A percentile compares a stretch with the other conserved stretches of the same genome.
Conservation (phyloP, 2,329 filamentous ascomycete species). For the Orbilia quercus region DNA sequence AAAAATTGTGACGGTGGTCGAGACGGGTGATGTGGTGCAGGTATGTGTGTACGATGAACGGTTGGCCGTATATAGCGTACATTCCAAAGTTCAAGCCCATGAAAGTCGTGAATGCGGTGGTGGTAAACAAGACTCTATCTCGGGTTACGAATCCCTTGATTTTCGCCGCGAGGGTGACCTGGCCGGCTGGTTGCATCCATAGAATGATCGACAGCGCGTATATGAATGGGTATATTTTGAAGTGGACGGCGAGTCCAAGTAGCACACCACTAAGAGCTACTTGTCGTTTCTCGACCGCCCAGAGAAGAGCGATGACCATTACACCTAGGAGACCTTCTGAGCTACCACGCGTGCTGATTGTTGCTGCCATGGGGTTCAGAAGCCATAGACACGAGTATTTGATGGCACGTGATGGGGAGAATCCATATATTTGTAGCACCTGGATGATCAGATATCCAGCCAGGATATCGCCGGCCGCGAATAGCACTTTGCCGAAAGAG, state of each 20-base stretch:
- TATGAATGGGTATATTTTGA: constrained; percentile 99
- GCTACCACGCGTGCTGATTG: constrained; percentile 93
- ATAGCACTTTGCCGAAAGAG: constrained; percentile 86
- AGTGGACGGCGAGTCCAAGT: constrained; percentile 87
- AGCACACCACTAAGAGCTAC: constrained; percentile 76
- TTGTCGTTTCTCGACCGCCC: constrained; percentile 77
- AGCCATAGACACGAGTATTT: constrained; percentile 89
- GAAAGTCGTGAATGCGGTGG: constrained; percentile 79
- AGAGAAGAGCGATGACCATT: constrained; percentile 82
- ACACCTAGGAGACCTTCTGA: constrained; percentile 90
- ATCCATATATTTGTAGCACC: constrained; percentile 59
- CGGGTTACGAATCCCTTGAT: constrained; percentile 67
- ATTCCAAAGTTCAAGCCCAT: constrained; percentile 78
- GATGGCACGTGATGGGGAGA: constrained; percentile 71
- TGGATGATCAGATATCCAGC: constrained; percentile 81
- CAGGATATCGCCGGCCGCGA: constrained; percentile 82
- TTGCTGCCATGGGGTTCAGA: constrained; percentile 96
- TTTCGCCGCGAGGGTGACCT: constrained; percentile 52
- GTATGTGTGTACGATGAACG: constrained; percentile 90
- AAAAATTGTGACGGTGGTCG: constrained; percentile 98
- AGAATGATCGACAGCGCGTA: constrained; percentile 84
- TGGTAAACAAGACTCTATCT: constrained; percentile 70
- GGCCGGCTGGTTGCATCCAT: constrained; percentile 74
- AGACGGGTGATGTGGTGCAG: constrained; percentile 91
- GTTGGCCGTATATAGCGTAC: constrained; percentile 80